phyloP scores from a whole-genome alignment of 108 stramenopile genomes.

The Skeletonema menzelii region DNA sequence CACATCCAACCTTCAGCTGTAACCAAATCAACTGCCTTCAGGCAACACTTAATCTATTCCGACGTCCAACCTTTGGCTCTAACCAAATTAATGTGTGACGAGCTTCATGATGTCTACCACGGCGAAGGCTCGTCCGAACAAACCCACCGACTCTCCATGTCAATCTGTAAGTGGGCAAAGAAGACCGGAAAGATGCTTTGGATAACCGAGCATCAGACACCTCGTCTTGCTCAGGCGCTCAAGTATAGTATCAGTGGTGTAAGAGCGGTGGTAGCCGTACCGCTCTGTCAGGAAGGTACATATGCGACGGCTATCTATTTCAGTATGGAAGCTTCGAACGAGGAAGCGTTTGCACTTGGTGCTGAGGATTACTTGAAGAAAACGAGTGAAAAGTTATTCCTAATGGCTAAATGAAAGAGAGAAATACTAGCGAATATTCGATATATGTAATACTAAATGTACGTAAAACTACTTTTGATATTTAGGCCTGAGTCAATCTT shows the following conservation, averaged over 20 bases:
- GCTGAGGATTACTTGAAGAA: neutral
- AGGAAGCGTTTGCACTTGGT: neutral
- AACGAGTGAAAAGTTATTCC: neutral
- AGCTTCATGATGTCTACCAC: neutral
- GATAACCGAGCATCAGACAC: neutral
- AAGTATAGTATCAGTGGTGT: neutral
- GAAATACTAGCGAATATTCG: too few species aligned
- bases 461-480: neutral
- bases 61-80: neutral
- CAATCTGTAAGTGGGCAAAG: constrained; percentile 1
- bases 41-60: neutral
- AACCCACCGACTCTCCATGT: neutral
- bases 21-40: neutral
- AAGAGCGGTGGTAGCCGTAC: neutral
- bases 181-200: neutral
- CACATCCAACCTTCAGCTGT: neutral
- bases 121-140: neutral
- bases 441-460: neutral
- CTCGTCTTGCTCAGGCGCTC: neutral
- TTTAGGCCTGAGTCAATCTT: too few species aligned
- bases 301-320: neutral
- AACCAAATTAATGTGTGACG: neutral
- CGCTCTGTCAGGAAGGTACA: neutral
- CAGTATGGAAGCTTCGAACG: neutral
- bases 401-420: neutral